phyloP scores from a whole-genome alignment of 768 basidiomycete species.

The Podaxis mareebaensis region DNA sequence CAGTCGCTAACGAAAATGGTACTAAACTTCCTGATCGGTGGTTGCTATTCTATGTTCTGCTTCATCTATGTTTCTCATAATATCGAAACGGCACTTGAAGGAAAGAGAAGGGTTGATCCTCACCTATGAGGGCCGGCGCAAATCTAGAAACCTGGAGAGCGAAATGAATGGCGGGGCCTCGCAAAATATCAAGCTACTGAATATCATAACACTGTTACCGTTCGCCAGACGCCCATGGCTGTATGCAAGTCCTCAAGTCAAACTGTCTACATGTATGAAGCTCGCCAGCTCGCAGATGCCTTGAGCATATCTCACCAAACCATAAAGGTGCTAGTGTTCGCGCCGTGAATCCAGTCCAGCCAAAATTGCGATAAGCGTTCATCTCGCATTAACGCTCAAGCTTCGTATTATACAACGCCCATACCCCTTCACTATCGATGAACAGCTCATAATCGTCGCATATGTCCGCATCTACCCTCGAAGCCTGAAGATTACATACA shows the following conservation, averaged over 20 bases:
- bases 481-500: background rate
- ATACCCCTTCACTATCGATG: background rate
- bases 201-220: background rate
- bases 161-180: background rate
- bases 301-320: too few species aligned
- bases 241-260: too few species aligned
- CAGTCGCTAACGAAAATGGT: too few species aligned
- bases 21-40: too few species aligned
- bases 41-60: too few species aligned
- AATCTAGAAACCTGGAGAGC: background rate
- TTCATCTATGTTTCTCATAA: too few species aligned
- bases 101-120: background rate
- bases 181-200: background rate
- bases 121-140: background rate
- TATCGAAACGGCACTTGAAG: too few species aligned
- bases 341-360: too few species aligned
- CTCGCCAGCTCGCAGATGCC: too few species aligned
- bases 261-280: too few species aligned
- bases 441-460: background rate
- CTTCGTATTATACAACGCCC: background rate
- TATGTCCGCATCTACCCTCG: background rate
- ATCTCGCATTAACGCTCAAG: background rate
- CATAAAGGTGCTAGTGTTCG: too few species aligned
- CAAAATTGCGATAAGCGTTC: background rate
- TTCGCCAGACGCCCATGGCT: background rate